Percentiles rank a stretch among this genome's conserved stretches.
These are phyloP conservation scores for Protomyces macrosporus DNA, from an alignment of 1,139 yeast genomes.

Conservation along the genomic window DNA sequence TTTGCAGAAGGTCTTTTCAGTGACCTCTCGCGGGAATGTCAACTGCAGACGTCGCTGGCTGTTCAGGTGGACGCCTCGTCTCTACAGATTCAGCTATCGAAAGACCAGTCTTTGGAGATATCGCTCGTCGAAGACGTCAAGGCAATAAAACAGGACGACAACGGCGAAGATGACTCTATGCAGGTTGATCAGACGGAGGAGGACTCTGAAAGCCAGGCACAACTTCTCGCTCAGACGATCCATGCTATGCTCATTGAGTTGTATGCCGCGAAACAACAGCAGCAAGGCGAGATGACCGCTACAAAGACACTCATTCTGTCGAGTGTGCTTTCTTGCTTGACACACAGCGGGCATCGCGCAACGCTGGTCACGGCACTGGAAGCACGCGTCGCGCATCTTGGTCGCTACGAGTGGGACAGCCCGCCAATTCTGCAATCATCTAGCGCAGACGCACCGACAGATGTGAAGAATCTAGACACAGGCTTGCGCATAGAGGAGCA, in stretches of 20 bases:
- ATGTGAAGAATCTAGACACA: neutral
- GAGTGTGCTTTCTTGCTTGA: neutral
- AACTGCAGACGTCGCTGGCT: neutral
- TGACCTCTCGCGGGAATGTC: neutral
- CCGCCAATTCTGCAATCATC: neutral
- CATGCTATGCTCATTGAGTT: neutral
- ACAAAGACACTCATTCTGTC: neutral
- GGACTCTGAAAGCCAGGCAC: neutral
- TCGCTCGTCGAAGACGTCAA: neutral
- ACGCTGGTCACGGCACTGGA: neutral
- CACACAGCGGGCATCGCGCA: neutral
- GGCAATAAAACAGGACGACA: neutral
- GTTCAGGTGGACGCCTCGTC: neutral
- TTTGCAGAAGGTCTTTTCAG: neutral
- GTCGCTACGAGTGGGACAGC: neutral
- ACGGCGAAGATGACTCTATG: neutral
- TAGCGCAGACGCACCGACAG: neutral
- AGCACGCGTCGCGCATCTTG: neutral
- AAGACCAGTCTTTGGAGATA: neutral
- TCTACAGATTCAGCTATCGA: neutral
- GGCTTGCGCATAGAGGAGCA: neutral
- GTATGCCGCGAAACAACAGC: neutral
- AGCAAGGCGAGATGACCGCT: neutral
- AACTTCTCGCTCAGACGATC: neutral
- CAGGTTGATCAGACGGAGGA: neutral